Conservation (phyloP, 2,329 filamentous ascomycete species). For the Pseudonectria foliicola region DNA sequence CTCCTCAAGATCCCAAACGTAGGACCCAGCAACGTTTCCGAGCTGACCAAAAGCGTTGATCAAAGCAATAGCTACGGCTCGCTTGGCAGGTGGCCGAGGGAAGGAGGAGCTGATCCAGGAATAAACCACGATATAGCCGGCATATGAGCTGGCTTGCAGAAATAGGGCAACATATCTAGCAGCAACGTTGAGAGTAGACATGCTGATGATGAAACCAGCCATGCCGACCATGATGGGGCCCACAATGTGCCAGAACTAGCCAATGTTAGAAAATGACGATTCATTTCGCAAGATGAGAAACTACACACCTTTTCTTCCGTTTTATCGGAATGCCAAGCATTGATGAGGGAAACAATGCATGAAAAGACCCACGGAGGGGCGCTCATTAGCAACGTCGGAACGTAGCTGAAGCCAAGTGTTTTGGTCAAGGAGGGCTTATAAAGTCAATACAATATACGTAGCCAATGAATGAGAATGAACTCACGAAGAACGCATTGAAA, state of each 20-base stretch:
- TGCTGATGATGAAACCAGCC: constrained; percentile 52
- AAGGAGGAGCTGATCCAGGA: constrained; percentile 52
- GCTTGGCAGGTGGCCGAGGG: constrained; percentile 53
- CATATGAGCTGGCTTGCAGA: constrained; percentile 50
- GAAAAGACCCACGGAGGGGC: constrained; percentile 53
- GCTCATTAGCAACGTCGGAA: constrained; percentile 48
- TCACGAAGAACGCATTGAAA: constrained; percentile 52
- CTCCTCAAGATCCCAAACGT: constrained; percentile 53
- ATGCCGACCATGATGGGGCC: constrained; percentile 47
- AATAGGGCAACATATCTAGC: constrained; percentile 55
- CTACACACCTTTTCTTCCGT: constrained; percentile 42
- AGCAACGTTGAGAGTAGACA: constrained; percentile 48
- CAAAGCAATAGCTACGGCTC: constrained; percentile 53
- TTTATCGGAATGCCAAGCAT: constrained; percentile 49
- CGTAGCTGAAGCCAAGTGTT: constrained; percentile 45
- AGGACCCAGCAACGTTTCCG: constrained; percentile 53
- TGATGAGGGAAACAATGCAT: constrained; percentile 47
- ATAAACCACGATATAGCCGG: constrained; percentile 51
- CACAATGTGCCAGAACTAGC: constrained; percentile 50
- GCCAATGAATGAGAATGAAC: constrained; percentile 6
- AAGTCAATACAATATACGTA: constrained; percentile 1
- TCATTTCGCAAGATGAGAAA: neutral
- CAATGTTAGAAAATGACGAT: neutral
- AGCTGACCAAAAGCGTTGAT: constrained; percentile 53
- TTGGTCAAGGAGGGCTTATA: constrained; percentile 41